Evolutionary conservation across 257 asterid species (phyloP), one percentile per base, ranked within the genome.

Genomic region (Fraxinus quadrangulata): DNA sequence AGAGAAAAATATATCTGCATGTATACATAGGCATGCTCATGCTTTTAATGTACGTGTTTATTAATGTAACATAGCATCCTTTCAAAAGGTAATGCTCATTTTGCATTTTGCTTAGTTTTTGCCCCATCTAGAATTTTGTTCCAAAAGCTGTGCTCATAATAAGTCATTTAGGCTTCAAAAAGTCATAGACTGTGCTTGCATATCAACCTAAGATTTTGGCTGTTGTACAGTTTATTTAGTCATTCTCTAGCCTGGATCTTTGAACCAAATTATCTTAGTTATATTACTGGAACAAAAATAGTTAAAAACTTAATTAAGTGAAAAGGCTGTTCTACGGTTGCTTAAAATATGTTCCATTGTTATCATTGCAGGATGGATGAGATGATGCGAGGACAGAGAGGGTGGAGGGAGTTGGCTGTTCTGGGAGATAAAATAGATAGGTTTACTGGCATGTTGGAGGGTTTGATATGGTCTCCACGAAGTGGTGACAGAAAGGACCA

Each of bases 391-490:
- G 90, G 90, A 7, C 88, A 87, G 76, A 82, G 90, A 34, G 90
- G 90, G 23, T 87, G 90, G 90, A 80, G 88, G 79, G 90, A 87
- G 80, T 76, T 87, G 72, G 87, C 88, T 34, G 77, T 82, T 40
- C 76, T 87, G 39, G 90, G 90, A 67, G 90, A 87, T 75, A 87
- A 80, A 75, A 54, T 87, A 47, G 83, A 84, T 79, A 84, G 79
- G 77, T 81, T 87, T 67, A 77, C 77, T 37, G 82, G 83, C 74
- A 74, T 76, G 79, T 74, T 82, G 68, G 98, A 95, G 88, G 98
- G 99, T 81, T 72, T 93, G 40, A 91, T 95, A 71, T 95, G 99
- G 99, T 95, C 98, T 71, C 97, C 98, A 40, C 91, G 86, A 87
- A 79, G 87, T 67, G 84, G 94, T 49, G 96, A 93, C 76, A 88